These are phyloP conservation scores for Ogataea philodendri DNA, from an alignment of 805 yeast genomes.

Conservation along the genomic window DNA sequence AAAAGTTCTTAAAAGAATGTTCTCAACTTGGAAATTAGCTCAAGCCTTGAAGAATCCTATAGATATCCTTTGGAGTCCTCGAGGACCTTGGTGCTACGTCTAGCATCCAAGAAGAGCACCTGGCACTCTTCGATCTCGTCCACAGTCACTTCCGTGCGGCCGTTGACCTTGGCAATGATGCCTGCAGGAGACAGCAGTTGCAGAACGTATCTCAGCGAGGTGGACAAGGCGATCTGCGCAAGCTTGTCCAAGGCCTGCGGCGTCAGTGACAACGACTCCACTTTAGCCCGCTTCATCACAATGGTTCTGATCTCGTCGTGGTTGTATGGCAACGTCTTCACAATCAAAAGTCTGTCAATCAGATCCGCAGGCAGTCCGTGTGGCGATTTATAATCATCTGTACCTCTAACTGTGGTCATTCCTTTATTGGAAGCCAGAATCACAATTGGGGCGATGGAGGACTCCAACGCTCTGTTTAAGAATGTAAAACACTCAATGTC, in stretches of 20 bases:
- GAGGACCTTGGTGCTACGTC: slow-evolving; percentile 83
- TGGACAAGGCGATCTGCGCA: slow-evolving; percentile 85
- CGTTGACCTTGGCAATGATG: slow-evolving; percentile 71
- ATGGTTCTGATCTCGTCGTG: slow-evolving; percentile 85
- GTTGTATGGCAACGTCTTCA: slow-evolving; percentile 76
- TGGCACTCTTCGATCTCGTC: slow-evolving; percentile 90
- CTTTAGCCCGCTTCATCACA: slow-evolving; percentile 84
- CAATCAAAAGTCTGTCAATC: slow-evolving; percentile 89
- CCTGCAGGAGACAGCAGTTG: slow-evolving; percentile 89
- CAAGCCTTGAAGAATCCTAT: slow-evolving; percentile 17
- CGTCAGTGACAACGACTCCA: slow-evolving; percentile 85
- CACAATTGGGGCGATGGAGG: slow-evolving; percentile 94
- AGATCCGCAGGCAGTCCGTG: slow-evolving; percentile 97
- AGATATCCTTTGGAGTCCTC: slow-evolving; percentile 45
- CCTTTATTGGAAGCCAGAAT: slow-evolving; percentile 99
- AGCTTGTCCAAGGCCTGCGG: slow-evolving; percentile 82
- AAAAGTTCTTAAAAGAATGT: slow-evolving; percentile 67
- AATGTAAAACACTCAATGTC: slow-evolving; percentile 97
- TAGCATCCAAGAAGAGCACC: slow-evolving; percentile 81
- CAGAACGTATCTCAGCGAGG: slow-evolving; percentile 88
- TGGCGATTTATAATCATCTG: slow-evolving; percentile 81
- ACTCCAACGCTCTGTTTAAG: slow-evolving; percentile 93
- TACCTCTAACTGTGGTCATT: slow-evolving; percentile 88
- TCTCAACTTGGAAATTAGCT: slow-evolving; percentile 44
- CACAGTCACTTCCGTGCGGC: slow-evolving; percentile 61